Base-by-base conservation (phyloP, 1,284 basidiomycete genomes). In the Tremellales sp. region DNA sequence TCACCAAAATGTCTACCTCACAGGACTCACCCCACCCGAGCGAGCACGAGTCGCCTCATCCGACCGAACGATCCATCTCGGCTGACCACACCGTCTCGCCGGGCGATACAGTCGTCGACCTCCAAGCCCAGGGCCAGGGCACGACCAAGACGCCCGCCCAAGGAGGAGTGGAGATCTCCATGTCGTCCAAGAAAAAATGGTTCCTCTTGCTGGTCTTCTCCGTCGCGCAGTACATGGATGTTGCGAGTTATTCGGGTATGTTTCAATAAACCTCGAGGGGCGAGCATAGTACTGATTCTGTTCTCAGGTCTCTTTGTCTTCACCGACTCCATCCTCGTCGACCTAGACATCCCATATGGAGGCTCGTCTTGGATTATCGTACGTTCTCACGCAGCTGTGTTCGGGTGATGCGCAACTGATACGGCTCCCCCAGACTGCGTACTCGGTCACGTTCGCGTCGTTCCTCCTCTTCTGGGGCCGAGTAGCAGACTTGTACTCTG, bases 401-500 rank as follows among this genome's bases (percentile, higher is more conserved):
- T 10, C 31, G 24, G 6, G 5, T 16, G 22, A 12, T 4, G 13
- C 21, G 25, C 8, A 34, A 16, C 42, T 47, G n/a, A n/a, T n/a
- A n/a, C n/a, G n/a, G n/a, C n/a, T 34, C 25, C 16, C 5, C 3
- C 33, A 61, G 59, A 67, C 59, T 5, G 46, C 60, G 2, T 72
- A 69, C 50, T 48, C 60, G 1, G 60, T 70, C 14, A 66, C 68
- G 0, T 72, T 72, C 34, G 58, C 68, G 0, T 51, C 65, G 1
- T 66, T 66, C 51, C 54, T 64, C 9, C 53, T 66, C 18, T 52
- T 64, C 51, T 66, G 61, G 58, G 68, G 68, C 7, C 57, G 65
- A 18, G 57, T 68, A 1, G 42, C 60, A 10, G 68, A 70, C 45
- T 49, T 68, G 10, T 68, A 61, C 54, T 59, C 58, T 1, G 56